A percentile compares a stretch with the other conserved stretches of the same genome.
Evolutionary conservation across 208 protist species (phyloP).

Genomic region (Wallacemonas sp.): DNA sequence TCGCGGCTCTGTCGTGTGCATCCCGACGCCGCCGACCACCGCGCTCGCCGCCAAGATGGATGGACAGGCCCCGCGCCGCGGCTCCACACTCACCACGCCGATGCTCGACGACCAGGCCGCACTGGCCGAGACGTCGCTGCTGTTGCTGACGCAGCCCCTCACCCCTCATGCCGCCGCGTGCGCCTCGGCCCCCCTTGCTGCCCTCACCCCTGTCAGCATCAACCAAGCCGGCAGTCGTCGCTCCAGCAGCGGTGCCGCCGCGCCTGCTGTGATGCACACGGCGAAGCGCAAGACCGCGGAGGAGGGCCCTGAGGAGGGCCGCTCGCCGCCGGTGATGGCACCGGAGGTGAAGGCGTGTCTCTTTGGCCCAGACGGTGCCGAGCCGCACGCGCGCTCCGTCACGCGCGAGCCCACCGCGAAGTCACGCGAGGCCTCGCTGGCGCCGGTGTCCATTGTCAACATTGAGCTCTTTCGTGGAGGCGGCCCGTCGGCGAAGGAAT

Average conservation of each 20-base stretch:
- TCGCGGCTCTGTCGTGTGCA: neutral
- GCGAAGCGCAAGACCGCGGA: neutral
- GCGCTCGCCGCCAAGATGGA: neutral
- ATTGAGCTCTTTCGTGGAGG: slow-evolving; percentile 5
- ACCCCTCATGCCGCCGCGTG: no score
- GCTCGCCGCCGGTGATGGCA: neutral
- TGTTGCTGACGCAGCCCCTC: neutral
- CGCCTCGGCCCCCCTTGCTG: neutral
- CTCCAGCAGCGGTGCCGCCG: neutral
- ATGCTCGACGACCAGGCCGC: neutral
- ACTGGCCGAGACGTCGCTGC: neutral
- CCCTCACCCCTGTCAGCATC: slow-evolving; percentile 5
- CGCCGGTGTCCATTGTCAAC: neutral
- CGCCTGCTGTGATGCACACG: slow-evolving; percentile 1
- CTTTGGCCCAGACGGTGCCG: neutral
- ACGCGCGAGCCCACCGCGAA: neutral
- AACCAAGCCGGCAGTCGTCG: neutral
- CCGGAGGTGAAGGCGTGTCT: neutral
- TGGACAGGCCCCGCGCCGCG: neutral
- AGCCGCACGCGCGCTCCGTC: neutral
- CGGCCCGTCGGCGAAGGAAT: neutral
- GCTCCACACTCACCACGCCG: neutral
- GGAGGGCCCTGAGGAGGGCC: no score
- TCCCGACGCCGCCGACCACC: slow-evolving; percentile 2
- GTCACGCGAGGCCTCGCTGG: neutral